Percentiles rank a stretch among this genome's conserved stretches.
These are phyloP conservation scores for Aaosphaeria arxii DNA, from an alignment of 2,329 filamentous ascomycete species.

Conservation along the genomic window DNA sequence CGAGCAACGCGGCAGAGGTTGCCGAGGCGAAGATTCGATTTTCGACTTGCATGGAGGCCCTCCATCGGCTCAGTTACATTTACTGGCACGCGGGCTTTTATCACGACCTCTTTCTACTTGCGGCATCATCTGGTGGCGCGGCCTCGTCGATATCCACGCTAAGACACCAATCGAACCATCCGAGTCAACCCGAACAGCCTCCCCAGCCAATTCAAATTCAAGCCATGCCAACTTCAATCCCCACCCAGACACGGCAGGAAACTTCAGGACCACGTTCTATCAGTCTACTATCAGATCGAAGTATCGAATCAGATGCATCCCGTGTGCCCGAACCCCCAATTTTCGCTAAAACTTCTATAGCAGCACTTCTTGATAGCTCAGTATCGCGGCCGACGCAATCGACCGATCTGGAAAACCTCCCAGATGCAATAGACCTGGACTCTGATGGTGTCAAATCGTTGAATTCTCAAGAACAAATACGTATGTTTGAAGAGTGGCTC, in stretches of 20 bases:
- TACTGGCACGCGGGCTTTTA: background rate
- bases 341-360: no score
- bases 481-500: background rate
- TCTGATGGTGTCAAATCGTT: background rate
- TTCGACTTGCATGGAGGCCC: background rate
- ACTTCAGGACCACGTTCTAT: background rate
- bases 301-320: background rate
- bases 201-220: background rate
- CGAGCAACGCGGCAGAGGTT: background rate
- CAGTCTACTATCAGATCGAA: background rate
- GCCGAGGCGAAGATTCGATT: background rate
- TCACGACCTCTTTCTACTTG: background rate
- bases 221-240: background rate
- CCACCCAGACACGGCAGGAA: background rate
- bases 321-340: background rate
- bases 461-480: background rate
- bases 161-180: background rate
- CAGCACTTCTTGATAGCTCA: no score
- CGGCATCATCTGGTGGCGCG: background rate
- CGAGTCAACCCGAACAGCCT: background rate
- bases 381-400: background rate
- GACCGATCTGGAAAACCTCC: background rate
- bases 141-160: no score
- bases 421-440: background rate
- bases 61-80: background rate